Evolutionary conservation across 495 filamentous ascomycete genomes (phyloP).

Genomic region (Oleoguttula mirabilis): DNA sequence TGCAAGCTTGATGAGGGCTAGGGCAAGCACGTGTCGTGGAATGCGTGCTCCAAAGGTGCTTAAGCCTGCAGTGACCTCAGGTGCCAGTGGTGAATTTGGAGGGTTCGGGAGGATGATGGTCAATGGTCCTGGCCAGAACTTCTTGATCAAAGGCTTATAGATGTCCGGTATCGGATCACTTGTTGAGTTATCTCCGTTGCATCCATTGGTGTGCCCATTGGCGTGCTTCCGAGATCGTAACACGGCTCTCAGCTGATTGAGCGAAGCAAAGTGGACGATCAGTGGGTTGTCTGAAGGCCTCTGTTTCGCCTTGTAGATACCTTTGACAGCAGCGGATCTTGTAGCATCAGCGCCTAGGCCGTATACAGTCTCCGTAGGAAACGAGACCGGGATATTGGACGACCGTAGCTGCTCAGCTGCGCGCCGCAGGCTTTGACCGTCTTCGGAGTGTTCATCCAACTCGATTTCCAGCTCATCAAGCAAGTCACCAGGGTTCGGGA

Average conservation of each 20-base stretch:
- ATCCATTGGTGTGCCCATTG: not conserved
- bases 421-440: conserved; percentile 28
- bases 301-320: conserved; percentile 84
- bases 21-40: conserved; percentile 71
- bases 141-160: conserved; percentile 66
- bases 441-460: conserved; percentile 5
- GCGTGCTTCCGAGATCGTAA: conserved; percentile 30
- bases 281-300: conserved; percentile 88
- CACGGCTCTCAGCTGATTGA: conserved; percentile 62
- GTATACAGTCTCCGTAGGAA: conserved; percentile 97
- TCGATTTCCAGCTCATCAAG: conserved; percentile 19
- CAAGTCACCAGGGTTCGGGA: conserved; percentile 2
- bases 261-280: conserved; percentile 79
- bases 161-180: conserved; percentile 56
- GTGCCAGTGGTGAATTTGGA: conserved; percentile 53
- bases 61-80: conserved; percentile 76
- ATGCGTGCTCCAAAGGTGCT: conserved; percentile 82
- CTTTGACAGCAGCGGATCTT: conserved; percentile 65
- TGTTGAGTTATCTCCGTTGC: not conserved
- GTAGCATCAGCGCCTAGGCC: conserved; percentile 92
- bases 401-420: conserved; percentile 51
- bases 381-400: conserved; percentile 69
- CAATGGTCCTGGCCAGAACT: conserved; percentile 90
- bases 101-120: conserved; percentile 84
- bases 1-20: conserved; percentile 66